phyloP scores from a whole-genome alignment of 192 early-diverging fungal species.

The Linnemannia zychae region DNA sequence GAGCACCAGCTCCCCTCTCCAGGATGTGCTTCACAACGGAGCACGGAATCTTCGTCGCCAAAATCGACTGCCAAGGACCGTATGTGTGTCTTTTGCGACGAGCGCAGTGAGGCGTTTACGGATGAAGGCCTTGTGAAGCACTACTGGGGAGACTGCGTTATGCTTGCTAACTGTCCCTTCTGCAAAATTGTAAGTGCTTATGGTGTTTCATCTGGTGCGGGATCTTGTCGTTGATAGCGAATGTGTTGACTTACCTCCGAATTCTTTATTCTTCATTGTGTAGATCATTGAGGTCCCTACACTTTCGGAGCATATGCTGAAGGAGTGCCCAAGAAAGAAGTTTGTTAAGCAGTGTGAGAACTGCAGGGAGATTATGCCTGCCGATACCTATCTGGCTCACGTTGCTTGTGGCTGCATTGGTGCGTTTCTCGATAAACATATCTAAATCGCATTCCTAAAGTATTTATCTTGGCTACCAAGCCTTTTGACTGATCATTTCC shows the following conservation, averaged over 20 bases:
- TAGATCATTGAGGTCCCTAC: conserved; percentile 82
- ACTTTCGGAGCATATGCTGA: conserved; percentile 72
- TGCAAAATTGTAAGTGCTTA: conserved; percentile 74
- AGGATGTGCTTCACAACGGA: background rate
- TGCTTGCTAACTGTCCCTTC: conserved; percentile 75
- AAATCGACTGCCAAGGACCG: conserved; percentile 32
- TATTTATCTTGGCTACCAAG: background rate
- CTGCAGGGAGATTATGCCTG: conserved; percentile 71
- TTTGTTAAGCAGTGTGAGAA: conserved; percentile 72
- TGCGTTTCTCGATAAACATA: background rate
- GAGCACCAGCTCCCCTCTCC: background rate
- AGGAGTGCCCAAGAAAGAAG: conserved; percentile 72
- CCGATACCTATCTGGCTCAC: conserved; percentile 66
- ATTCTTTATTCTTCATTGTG: background rate
- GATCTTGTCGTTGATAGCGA: background rate
- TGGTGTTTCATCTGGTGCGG: background rate
- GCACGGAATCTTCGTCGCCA: background rate
- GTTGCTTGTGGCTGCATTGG: conserved; percentile 55
- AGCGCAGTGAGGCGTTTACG: conserved; percentile 70
- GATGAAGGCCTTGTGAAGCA: conserved; percentile 80
- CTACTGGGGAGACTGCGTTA: conserved; percentile 84
- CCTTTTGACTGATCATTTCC: background rate
- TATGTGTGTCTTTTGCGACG: conserved; percentile 84
- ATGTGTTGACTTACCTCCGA: background rate
- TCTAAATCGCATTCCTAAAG: background rate